Conservation (phyloP, 2,329 filamentous ascomycete species). For the Coniochaeta sp. region DNA sequence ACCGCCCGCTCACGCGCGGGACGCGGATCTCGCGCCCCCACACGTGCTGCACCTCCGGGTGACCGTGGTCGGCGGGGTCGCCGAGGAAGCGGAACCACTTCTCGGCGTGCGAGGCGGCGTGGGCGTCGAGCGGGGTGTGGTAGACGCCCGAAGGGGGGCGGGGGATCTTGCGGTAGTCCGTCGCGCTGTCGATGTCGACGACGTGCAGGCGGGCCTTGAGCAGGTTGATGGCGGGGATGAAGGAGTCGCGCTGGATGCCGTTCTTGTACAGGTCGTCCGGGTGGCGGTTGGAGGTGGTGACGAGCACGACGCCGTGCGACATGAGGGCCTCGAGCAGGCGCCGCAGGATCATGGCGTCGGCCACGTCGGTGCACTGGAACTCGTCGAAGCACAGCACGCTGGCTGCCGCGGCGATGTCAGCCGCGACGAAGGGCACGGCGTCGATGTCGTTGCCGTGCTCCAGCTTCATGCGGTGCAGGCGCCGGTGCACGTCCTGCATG, state of each 20-base stretch:
- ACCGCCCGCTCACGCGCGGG: constrained; percentile 77
- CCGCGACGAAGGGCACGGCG: constrained; percentile 83
- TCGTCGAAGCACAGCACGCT: constrained; percentile 96
- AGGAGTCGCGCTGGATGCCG: constrained; percentile 90
- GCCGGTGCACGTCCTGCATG: constrained; percentile 95
- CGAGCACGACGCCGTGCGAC: constrained; percentile 92
- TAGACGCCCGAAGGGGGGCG: constrained; percentile 91
- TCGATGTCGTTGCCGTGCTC: constrained; percentile 84
- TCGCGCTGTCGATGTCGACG: constrained; percentile 89
- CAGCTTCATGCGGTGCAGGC: constrained; percentile 86
- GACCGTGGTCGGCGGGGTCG: constrained; percentile 67
- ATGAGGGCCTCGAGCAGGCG: constrained; percentile 83
- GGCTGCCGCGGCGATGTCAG: constrained; percentile 80
- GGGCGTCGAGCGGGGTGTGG: constrained; percentile 75
- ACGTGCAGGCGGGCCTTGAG: constrained; percentile 79
- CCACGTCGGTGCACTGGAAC: constrained; percentile 97
- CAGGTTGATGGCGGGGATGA: constrained; percentile 90
- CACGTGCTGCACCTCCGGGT: constrained; percentile 71
- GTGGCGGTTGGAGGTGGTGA: constrained; percentile 95
- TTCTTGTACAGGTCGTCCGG: constrained; percentile 97
- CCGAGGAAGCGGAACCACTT: constrained; percentile 96
- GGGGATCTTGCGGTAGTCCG: constrained; percentile 95
- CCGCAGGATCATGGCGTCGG: constrained; percentile 95
- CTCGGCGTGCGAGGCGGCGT: constrained; percentile 73
- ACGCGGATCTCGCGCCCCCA: constrained; percentile 91